A percentile compares a stretch with the other conserved stretches of the same genome.
phyloP scores from a whole-genome alignment of 352 stramenopile species.

The Blastocystis sp. region DNA sequence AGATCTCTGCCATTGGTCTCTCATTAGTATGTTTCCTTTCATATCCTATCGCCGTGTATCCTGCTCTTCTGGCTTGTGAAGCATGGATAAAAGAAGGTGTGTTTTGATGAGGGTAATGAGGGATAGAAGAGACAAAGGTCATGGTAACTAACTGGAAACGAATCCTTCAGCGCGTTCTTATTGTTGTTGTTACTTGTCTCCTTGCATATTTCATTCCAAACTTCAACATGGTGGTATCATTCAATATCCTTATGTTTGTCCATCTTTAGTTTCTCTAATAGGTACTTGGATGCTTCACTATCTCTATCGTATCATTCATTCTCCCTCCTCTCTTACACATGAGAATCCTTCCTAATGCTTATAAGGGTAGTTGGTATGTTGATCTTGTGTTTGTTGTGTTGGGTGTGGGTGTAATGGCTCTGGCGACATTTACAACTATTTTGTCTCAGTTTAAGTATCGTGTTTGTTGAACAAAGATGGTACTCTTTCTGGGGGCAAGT shows the following conservation, averaged over 20 bases:
- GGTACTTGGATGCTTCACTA: conserved; percentile 62
- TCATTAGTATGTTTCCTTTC: conserved; percentile 63
- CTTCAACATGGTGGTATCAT: conserved; percentile 59
- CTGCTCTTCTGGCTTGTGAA: conserved; percentile 53
- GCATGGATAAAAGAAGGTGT: conserved; percentile 32
- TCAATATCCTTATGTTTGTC: conserved; percentile 66
- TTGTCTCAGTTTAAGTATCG: neutral
- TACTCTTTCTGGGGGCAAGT: neutral
- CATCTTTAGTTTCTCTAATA: neutral
- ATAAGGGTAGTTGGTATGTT: conserved; percentile 57
- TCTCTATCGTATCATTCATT: conserved; percentile 67
- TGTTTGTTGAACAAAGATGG: conserved; percentile 42
- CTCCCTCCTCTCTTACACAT: conserved; percentile 62
- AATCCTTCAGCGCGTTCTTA: conserved; percentile 31
- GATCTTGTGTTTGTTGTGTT: conserved; percentile 56
- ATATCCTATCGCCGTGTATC: conserved; percentile 66
- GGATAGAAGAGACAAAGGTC: conserved; percentile 14
- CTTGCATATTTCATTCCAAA: conserved; percentile 63
- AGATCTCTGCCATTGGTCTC: conserved; percentile 52
- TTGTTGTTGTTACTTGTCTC: conserved; percentile 42
- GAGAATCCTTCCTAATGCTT: conserved; percentile 24
- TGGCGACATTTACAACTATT: conserved; percentile 16
- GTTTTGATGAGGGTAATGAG: neutral
- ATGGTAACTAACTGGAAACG: conserved; percentile 58
- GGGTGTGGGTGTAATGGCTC: conserved; percentile 50